Conservation (phyloP, 495 filamentous ascomycete genomes). For the Aspergillus heteromorphus region DNA sequence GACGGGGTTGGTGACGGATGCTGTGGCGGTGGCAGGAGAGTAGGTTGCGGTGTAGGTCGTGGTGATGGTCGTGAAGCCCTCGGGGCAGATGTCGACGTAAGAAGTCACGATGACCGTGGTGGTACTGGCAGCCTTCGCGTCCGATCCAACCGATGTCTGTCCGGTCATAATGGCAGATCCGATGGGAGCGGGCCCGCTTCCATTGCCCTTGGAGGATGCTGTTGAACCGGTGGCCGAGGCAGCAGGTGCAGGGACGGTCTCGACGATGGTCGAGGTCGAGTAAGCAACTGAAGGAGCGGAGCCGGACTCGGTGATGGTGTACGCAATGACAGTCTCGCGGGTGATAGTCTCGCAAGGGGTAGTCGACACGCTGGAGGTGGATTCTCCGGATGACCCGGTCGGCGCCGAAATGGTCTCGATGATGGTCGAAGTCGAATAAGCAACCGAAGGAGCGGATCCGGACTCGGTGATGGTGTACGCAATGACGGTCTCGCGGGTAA, state of each 20-base stretch:
- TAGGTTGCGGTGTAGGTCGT: constrained; percentile 35
- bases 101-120: constrained; percentile 40
- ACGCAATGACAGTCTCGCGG: constrained; percentile 10
- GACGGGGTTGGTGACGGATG: constrained; percentile 21
- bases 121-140: constrained; percentile 1
- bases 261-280: background rate
- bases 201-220: constrained; percentile 5
- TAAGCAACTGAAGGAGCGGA: too few species aligned
- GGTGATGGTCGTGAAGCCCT: constrained; percentile 41
- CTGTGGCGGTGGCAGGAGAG: constrained; percentile 31
- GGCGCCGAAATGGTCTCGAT: background rate
- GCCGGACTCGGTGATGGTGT: background rate
- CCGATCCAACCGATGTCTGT: constrained; percentile 14
- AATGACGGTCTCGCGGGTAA: constrained; percentile 10
- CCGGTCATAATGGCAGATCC: constrained; percentile 34
- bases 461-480: constrained; percentile 8
- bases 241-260: constrained; percentile 13
- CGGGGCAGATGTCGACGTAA: constrained; percentile 40
- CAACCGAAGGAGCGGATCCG: background rate
- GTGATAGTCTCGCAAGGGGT: background rate
- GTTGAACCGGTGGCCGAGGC: background rate
- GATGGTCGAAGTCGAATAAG: background rate
- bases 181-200: constrained; percentile 5
- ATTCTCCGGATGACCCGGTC: too few species aligned
- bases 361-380: background rate